Evolutionary conservation across 176 grass and related monocot species (phyloP), one percentile per base, ranked within the genome.

Genomic region (Zizania latifolia): DNA sequence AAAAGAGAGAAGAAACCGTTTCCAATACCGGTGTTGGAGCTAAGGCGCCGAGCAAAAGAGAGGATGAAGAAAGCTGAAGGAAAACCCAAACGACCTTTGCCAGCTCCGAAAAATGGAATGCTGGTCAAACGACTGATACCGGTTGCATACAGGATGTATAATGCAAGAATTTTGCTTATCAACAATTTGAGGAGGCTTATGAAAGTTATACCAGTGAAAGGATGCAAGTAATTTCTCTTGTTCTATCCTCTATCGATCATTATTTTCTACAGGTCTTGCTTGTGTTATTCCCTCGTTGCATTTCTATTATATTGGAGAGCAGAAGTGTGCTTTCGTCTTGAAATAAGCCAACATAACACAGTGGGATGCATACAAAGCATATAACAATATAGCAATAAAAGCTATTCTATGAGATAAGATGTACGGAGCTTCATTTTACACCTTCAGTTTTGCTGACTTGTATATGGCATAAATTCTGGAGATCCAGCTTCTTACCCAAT

Each of bases 1-100:
- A 96, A 67, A 83, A 83, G 69, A 78, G 87, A 90, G 75, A 96
- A 96, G 91, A 98, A 98, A 83, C 95, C 95, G 73, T 98, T 98
- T 87, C 91, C 95, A 3, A 67, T 98, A 75, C 95, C 91, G 34
- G 81, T 98, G 36, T 1, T 90, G 76, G 95, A 98, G 76, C 83
- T 98, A 45, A 92, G 95, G 51, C 90, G 95, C 40, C 71, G 78
- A 65, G 95, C 91, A 76, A 92, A 78, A 83, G 79, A 88, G 53
- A 94, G 88, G 85, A 65, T 85, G 55, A 98, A 94, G 48, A 77
- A 79, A n/a, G 86, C 86, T 46, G 85, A 74, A 80, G 88, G 86
- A 71, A 83, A 92, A 67, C 88, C 89, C 0, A 88, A 70, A 72
- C 50, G 60, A 10, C 82, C 91, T 41, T 75, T 83, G 75, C 80